Evolutionary conservation across 306 rosid species (phyloP), one percentile per base, ranked within the genome.

Genomic region (Datisca glomerata): DNA sequence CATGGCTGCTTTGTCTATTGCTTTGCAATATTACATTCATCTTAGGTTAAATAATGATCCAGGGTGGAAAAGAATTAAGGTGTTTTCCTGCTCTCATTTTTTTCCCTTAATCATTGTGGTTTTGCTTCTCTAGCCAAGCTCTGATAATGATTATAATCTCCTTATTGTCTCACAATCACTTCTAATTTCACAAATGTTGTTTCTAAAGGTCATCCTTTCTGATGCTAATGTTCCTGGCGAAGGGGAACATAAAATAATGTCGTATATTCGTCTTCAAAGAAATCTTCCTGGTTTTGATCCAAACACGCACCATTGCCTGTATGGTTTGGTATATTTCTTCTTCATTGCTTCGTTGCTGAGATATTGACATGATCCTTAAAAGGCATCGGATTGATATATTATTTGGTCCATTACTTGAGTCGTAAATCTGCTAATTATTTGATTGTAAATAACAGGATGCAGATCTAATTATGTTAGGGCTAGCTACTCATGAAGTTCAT

Each of bases 61-160:
- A 54, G 98, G 96, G 19, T 91, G 98, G 98, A 73, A 71, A 59
- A 78, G 75, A 42, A 65, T 68, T 18, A 91, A 91, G 96, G 98
- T 85, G 59, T 29, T 13, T 15, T 53, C n/a, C n/a, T n/a, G n/a
- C n/a, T n/a, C n/a, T n/a, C n/a, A n/a, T n/a, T n/a, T n/a, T n/a
- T n/a, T n/a, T n/a, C n/a, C n/a, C n/a, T 61, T 68, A 95, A 95
- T 54, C 98, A 89, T 75, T 18, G 83, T 47, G 95, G 91, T 23
- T 86, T 91, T 45, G 98, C 83, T 18, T 89, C 95, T 75, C 86
- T n/a, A n/a, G n/a, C n/a, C n/a, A n/a, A n/a, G n/a, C n/a, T n/a
- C n/a, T n/a, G n/a, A n/a, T n/a, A n/a, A n/a, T n/a, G n/a, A n/a
- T n/a, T n/a, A n/a, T n/a, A n/a, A n/a, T n/a, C n/a, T n/a, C n/a